Base-by-base conservation (phyloP, 257 asterid genomes). In the Eucommia ulmoides region DNA sequence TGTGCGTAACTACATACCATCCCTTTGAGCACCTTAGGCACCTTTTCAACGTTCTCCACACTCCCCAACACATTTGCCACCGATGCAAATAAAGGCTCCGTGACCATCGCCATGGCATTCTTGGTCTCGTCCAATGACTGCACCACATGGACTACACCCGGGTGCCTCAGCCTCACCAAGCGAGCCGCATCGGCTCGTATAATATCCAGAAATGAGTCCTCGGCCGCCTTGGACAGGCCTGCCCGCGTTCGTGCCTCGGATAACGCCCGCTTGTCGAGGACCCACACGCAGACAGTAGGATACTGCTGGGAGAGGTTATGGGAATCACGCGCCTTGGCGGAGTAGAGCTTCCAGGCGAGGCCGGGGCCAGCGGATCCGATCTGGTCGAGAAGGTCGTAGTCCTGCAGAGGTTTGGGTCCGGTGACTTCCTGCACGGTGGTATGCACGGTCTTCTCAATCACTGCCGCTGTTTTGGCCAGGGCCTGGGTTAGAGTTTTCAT, bases 321-420 rank as follows among this genome's bases (percentile, higher is more conserved):
- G 9, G 87, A 77, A 35, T 74, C 94, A 7, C 96, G 86, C 7
- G 94, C 72, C 80, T 65, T 91, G 57, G 93, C 94, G 41, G 82
- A 63, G 70, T 80, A 91, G 58, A 91, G 70, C 70, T 91, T 91
- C 98, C 96, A 91, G 29, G 77, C 83, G 29, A 85, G 72, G 20
- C 84, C 98, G 2, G 93, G 98, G 8, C 98, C 96, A 0, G 96
- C 93, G 18, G 98, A 82, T 12, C 88, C 98, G 93, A 91, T 81
- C 87, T 86, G 98, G 59, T 86, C 84, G 47, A 65, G 38, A 55
- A 91, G 73, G 5, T 78, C 74, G 71, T 85, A 86, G 71, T 91
- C 98, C 69, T 85, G 96, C 64, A 86, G 70, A 45, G 96, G 70
- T 41, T 71, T 77, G 24, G 95, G 98, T 7, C 98, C 98, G 49